Evolutionary conservation across 768 basidiomycete species (phyloP).

Genomic region (Suillus brevipes): DNA sequence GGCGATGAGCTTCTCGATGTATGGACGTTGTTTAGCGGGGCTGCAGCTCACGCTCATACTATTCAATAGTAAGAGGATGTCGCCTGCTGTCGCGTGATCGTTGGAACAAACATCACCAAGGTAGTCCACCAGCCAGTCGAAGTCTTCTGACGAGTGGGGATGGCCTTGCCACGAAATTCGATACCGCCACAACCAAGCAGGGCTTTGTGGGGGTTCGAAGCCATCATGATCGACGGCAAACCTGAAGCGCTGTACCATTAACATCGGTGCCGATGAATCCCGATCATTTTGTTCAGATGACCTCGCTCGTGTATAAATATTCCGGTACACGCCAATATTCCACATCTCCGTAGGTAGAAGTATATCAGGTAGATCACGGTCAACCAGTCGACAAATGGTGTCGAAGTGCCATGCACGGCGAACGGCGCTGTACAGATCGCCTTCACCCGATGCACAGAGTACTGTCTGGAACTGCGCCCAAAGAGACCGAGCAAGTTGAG

Average conservation of each 20-base stretch:
- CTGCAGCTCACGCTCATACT: not conserved
- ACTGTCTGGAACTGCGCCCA: not conserved
- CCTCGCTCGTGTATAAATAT: not conserved
- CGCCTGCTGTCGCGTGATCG: not conserved
- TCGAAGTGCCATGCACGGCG: not conserved
- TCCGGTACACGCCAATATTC: not conserved
- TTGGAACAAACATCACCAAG: not conserved
- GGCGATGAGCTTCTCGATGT: not conserved
- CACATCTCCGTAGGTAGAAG: not conserved
- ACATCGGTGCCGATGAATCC: not conserved
- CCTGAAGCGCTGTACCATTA: not conserved
- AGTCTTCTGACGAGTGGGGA: not conserved
- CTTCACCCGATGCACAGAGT: not conserved
- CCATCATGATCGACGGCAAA: not conserved
- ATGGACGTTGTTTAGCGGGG: not conserved
- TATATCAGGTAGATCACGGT: too few relatives aligned
- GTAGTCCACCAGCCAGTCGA: not conserved
- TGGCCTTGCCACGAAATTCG: not conserved
- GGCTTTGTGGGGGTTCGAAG: too few relatives aligned
- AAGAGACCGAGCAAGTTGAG: not conserved
- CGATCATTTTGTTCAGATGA: not conserved
- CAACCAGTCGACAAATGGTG: not conserved
- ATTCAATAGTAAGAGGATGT: not conserved
- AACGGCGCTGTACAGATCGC: not conserved
- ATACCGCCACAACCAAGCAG: not conserved